Evolutionary conservation across 2,329 filamentous ascomycete species (phyloP), one percentile per base, ranked within the genome.

Genomic region (Cercospora sp.): DNA sequence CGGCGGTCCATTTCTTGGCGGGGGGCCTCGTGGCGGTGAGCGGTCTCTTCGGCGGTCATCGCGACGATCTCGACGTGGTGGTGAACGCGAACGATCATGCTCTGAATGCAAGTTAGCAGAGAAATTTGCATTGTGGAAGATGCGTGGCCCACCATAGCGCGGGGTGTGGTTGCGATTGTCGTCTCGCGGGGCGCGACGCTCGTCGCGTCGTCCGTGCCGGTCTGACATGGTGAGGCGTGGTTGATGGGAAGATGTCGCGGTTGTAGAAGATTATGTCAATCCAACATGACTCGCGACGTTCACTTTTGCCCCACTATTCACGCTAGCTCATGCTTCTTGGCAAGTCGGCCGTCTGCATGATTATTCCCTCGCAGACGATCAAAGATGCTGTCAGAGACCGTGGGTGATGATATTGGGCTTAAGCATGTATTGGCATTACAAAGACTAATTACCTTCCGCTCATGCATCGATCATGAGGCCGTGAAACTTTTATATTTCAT

Each of bases 401-500:
- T 53, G 23, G n/a, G 6, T n/a, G 12, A 55, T 55, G 2, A 8
- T n/a, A 16, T 13, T 16, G 48, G 28, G 16, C 48, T 30, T 3
- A 23, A 26, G 23, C 5, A 26, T 55, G 58, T 28, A 23, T 42
- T n/a, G 58, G 4, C 3, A 36, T 8, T 26, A 3, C 18, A 26
- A 31, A 7, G 18, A 26, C 18, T 13, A 45, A 30, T 9, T 13
- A 13, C 1, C 5, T 28, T 18, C 10, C n/a, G 13, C n/a, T 31
- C 31, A 36, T 23, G 58, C 9, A 60, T 59, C 53, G 16, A 42
- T 9, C 36, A 42, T 42, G 36, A 40, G 16, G 16, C n/a, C 28
- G n/a, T 9, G 18, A 16, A 5, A 26, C 40, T 26, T 36, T 79
- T 81, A 94, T 72, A 94, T 93, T 81, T 97, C 94, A 81, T 97